Evolutionary conservation across 2,329 filamentous ascomycete species (phyloP).

Genomic region (Juglanconis sp.): DNA sequence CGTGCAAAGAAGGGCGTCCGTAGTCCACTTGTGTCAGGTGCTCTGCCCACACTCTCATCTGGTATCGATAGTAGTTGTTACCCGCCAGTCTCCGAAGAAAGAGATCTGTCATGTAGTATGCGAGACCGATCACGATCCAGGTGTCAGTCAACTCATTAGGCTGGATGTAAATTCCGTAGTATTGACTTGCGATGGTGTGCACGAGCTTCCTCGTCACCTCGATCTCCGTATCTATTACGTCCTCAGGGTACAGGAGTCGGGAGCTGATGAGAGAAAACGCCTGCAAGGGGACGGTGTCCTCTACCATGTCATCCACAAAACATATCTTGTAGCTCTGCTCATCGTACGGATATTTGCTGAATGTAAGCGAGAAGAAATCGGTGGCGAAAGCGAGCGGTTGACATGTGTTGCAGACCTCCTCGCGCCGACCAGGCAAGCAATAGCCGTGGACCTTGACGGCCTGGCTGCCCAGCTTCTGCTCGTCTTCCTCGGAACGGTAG

Average conservation of each 20-base stretch:
- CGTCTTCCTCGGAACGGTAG: slow-evolving; percentile 85
- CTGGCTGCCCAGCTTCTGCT: slow-evolving; percentile 84
- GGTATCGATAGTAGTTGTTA: slow-evolving; percentile 90
- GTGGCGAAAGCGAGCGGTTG: slow-evolving; percentile 80
- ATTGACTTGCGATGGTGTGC: slow-evolving; percentile 83
- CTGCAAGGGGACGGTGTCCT: slow-evolving; percentile 73
- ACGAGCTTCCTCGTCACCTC: slow-evolving; percentile 77
- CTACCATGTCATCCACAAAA: slow-evolving; percentile 85
- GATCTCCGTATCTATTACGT: slow-evolving; percentile 81
- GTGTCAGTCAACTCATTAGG: slow-evolving; percentile 76
- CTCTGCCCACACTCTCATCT: slow-evolving; percentile 82
- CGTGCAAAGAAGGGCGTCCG: slow-evolving; percentile 75
- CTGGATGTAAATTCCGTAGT: slow-evolving; percentile 90
- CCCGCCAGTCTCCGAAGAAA: slow-evolving; percentile 90
- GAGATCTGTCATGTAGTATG: slow-evolving; percentile 91
- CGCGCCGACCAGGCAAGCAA: slow-evolving; percentile 77
- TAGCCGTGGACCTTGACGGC: slow-evolving; percentile 88
- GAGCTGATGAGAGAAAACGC: slow-evolving; percentile 86
- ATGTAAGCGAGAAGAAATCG: slow-evolving; percentile 85
- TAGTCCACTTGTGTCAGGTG: slow-evolving; percentile 77
- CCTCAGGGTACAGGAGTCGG: slow-evolving; percentile 77
- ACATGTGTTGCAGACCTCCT: slow-evolving; percentile 84
- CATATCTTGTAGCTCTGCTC: slow-evolving; percentile 76
- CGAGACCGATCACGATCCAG: slow-evolving; percentile 86
- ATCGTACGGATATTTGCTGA: slow-evolving; percentile 85